Evolutionary conservation across 352 stramenopile genomes (phyloP).

Genomic region (Hyaloperonospora arabidopsidis): DNA sequence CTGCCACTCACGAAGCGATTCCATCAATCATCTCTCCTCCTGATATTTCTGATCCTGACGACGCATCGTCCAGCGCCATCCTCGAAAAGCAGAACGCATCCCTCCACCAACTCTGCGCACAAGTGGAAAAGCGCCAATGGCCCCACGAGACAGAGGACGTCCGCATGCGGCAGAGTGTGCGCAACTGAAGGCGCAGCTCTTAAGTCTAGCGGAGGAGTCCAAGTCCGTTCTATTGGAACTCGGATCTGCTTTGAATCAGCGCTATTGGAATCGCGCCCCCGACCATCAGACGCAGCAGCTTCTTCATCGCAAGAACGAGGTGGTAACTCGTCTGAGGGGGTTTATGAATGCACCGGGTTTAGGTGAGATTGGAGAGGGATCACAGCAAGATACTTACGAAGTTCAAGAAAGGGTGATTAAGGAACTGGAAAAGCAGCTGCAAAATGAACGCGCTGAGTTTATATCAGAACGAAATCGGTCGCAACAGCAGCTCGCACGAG

Average conservation of each 20-base stretch:
- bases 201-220: slow-evolving; percentile 8
- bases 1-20: too few species aligned
- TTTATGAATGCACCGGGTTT: slow-evolving; percentile 5
- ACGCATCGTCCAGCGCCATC: too few species aligned
- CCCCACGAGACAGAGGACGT: neutral
- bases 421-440: slow-evolving; percentile 12
- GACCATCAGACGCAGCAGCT: slow-evolving; percentile 9
- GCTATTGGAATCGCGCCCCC: slow-evolving; percentile 5
- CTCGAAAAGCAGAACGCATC: too few species aligned
- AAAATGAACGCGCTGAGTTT: slow-evolving; percentile 7
- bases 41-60: too few species aligned
- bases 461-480: slow-evolving; percentile 10
- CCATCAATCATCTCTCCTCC: too few species aligned
- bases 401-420: slow-evolving; percentile 2
- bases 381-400: slow-evolving; percentile 1
- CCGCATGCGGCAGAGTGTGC: neutral
- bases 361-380: neutral
- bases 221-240: slow-evolving; percentile 9
- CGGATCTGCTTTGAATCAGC: slow-evolving; percentile 4
- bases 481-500: slow-evolving; percentile 5
- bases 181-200: slow-evolving; percentile 2
- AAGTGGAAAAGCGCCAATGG: neutral
- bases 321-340: slow-evolving; percentile 3
- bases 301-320: slow-evolving; percentile 16
- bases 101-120: too few species aligned